Percentiles rank a stretch among this genome's conserved stretches.
These are phyloP conservation scores for Deakozyma indianensis DNA, from an alignment of 805 yeast genomes.

Conservation along the genomic window DNA sequence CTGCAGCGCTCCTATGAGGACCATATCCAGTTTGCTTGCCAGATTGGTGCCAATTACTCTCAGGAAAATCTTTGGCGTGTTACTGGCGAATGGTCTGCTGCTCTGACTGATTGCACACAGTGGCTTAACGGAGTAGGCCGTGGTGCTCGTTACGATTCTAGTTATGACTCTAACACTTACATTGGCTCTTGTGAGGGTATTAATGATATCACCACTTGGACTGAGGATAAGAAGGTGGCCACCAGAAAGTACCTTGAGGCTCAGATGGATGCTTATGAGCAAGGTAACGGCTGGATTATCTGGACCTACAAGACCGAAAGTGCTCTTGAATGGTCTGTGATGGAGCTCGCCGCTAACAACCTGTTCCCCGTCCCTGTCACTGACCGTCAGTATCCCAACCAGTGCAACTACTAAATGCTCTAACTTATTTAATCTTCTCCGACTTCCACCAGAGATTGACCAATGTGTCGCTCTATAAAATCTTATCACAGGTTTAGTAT, in stretches of 20 bases:
- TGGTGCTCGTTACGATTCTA: slow-evolving; percentile 71
- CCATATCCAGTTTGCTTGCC: slow-evolving; percentile 43
- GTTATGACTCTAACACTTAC: slow-evolving; percentile 29
- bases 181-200: slow-evolving; percentile 50
- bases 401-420: slow-evolving; percentile 31
- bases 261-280: slow-evolving; percentile 73
- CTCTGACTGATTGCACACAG: slow-evolving; percentile 78
- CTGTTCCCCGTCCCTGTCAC: slow-evolving; percentile 72
- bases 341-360: slow-evolving; percentile 37
- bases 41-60: slow-evolving; percentile 30
- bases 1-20: slow-evolving; percentile 43
- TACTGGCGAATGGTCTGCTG: slow-evolving; percentile 85
- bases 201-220: slow-evolving; percentile 40
- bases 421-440: neutral
- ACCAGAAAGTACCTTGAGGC: slow-evolving; percentile 73
- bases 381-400: slow-evolving; percentile 55
- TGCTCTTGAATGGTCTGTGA: slow-evolving; percentile 77
- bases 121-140: slow-evolving; percentile 81
- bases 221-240: slow-evolving; percentile 37
- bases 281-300: slow-evolving; percentile 71
- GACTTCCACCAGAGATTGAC: no score
- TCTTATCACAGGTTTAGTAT: neutral
- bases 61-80: slow-evolving; percentile 58
- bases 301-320: slow-evolving; percentile 90
- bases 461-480: no score